Base-by-base conservation (phyloP, 768 basidiomycete species). In the Hemileccinum impolitum region DNA sequence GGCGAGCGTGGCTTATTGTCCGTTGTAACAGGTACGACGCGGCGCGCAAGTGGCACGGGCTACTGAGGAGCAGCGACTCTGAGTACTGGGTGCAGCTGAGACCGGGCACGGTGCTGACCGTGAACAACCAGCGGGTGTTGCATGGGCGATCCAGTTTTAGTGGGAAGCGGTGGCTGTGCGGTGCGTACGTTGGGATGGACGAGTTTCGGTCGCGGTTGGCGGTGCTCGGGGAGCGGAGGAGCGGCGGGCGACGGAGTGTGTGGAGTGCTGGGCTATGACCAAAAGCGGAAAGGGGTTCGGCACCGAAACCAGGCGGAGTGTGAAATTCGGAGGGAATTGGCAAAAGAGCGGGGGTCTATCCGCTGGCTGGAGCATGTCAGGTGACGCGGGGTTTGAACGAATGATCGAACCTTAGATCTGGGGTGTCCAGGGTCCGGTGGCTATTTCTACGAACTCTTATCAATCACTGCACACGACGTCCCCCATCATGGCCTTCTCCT, bases 61-160 rank as follows among this genome's bases (percentile, higher is more conserved):
- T 85, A 42, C 64, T 95, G 51, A 85, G 84, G 8, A 86, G 84
- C 50, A 70, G 81, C 2, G 92, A 95, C 63, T 90, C 88, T 0
- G 90, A 95, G 65, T 92, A 87, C 56, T 96, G 94, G 94, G 77
- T 91, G 0, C 86, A 94, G 62, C 75, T 99, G n/a, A 71, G 77
- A 39, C 85, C 92, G 0, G 94, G 95, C 0, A 95, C 87, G 1
- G 87, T 87, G 35, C 77, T 96, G 91, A 91, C 93, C 18, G 75
- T 95, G 43, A 87, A 98, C 67, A 97, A 98, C 63, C 88, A 95
- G 68, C 81, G 95, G 18, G 90, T 97, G 12, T 73, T 98, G 42
- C 95, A 97, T 57, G 95, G 95, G 12, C 84, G 95, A n/a, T 91
- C 93, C 0, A 80, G 84, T 1, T 98, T 96, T 63, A 77, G 80